Evolutionary conservation across 2,329 filamentous ascomycete species (phyloP).

Genomic region (Claviceps sp.): DNA sequence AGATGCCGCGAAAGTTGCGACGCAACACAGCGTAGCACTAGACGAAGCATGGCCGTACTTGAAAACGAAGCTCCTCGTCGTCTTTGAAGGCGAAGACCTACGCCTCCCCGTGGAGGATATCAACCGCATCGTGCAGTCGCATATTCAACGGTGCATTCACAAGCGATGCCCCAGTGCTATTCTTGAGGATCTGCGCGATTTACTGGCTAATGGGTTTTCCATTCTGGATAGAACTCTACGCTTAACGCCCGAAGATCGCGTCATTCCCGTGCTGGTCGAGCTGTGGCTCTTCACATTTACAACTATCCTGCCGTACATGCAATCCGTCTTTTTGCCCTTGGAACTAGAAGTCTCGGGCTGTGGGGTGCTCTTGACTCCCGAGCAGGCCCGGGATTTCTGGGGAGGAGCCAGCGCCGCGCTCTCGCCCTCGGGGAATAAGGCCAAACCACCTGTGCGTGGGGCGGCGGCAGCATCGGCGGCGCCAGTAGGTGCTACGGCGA

Average conservation of each 20-base stretch:
- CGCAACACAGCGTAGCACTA: conserved; percentile 54
- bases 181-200: conserved; percentile 62
- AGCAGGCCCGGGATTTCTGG: conserved; percentile 86
- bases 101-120: conserved; percentile 73
- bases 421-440: conserved; percentile 19
- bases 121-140: conserved; percentile 65
- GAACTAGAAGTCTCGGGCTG: conserved; percentile 86
- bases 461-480: neutral
- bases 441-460: conserved; percentile 19
- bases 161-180: conserved; percentile 57
- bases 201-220: conserved; percentile 68
- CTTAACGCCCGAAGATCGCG: conserved; percentile 65
- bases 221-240: conserved; percentile 75
- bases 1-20: conserved; percentile 40
- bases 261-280: conserved; percentile 84
- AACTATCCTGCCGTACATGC: conserved; percentile 80
- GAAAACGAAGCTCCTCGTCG: conserved; percentile 59
- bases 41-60: conserved; percentile 77
- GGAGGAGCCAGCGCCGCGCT: conserved; percentile 46
- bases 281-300: conserved; percentile 93
- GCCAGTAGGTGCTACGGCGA: conserved; percentile 15
- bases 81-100: conserved; percentile 72
- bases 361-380: conserved; percentile 62
- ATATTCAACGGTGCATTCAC: conserved; percentile 66
- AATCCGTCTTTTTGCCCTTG: conserved; percentile 85